Evolutionary conservation across 345 rosid genomes (phyloP), one percentile per base, ranked within the genome.

Genomic region (Melastoma malabathricum): DNA sequence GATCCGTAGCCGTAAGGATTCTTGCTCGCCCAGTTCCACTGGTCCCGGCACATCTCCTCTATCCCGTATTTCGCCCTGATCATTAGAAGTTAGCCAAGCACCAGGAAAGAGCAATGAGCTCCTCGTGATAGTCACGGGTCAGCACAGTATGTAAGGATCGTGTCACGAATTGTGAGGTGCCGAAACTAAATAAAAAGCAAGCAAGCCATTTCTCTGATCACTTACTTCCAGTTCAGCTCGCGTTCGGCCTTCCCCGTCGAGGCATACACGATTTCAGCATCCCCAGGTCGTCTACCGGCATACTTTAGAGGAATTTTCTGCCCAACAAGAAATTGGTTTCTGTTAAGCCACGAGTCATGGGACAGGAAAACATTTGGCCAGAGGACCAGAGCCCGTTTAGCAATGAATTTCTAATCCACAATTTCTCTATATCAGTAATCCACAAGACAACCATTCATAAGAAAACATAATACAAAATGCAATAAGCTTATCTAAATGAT

Each of bases 11-110:
- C 98, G 43, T 82, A 79, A 6, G 97, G 96, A 59, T 92, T 84
- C 65, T 92, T 81, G 76, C 87, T 77, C 0, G 96, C 93, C 95
- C 98, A 87, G 63, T 84, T 82, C 96, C 96, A 86, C 43, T 77
- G 83, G 66, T 87, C 98, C 57, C 86, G 72, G 59, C 98, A 92
- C 98, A 92, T 86, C 59, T 92, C 96, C 31, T 79, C 93, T 3
- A 87, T 67, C 14, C 87, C 93, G 18, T 67, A 82, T 46, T 79
- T 84, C 7, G 96, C 82, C 75, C 98, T 92, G 84, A 64, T 22
- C 66, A 52, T 18, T 5, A 18, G n/a, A n/a, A n/a, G 12, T 10
- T n/a, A 16, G 39, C 4, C 22, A 29, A 62, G 27, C 25, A 13
- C 52, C 44, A 17, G 25, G 43, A 14, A 14, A 25, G 49, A 54